Conservation (phyloP, 1,139 yeast genomes). For the Diutina rugosa region DNA sequence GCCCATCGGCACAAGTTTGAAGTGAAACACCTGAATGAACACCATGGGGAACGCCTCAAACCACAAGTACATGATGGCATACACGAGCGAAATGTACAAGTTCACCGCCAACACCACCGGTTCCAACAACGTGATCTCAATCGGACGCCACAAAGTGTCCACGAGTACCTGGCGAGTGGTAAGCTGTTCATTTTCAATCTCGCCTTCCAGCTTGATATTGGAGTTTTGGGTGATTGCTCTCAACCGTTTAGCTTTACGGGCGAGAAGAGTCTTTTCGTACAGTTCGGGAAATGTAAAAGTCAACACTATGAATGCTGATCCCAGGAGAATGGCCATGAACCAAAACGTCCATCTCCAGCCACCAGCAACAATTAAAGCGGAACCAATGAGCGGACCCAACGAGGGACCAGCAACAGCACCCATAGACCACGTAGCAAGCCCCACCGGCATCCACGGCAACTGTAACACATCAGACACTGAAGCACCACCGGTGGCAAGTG, state of each 20-base stretch:
- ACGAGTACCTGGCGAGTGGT: constrained; percentile 13
- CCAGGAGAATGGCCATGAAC: constrained; percentile 26
- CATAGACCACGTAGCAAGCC: constrained; percentile 23
- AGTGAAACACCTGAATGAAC: constrained; percentile 27
- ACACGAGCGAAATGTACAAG: constrained; percentile 38
- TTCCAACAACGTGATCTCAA: constrained; percentile 28
- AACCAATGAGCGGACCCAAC: constrained; percentile 18
- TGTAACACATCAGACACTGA: neutral
- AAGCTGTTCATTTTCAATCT: constrained; percentile 23
- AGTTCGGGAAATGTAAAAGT: constrained; percentile 38
- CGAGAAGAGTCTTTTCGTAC: constrained; percentile 27
- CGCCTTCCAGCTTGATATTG: constrained; percentile 23
- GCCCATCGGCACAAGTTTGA: constrained; percentile 39
- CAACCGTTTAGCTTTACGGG: constrained; percentile 32
- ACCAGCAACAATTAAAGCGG: constrained; percentile 30
- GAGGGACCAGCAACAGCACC: constrained; percentile 29
- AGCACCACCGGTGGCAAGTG: constrained; percentile 26
- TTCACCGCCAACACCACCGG: constrained; percentile 34
- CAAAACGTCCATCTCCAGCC: constrained; percentile 22
- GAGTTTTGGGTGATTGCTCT: constrained; percentile 13
- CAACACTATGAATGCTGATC: constrained; percentile 18
- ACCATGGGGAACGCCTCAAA: constrained; percentile 54
- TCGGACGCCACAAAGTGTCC: constrained; percentile 37
- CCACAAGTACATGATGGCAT: constrained; percentile 42
- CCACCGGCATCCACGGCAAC: constrained; percentile 17